These are phyloP conservation scores for Rhodotorula sp. DNA, from an alignment of 1,284 basidiomycete species.

Conservation along the genomic window DNA sequence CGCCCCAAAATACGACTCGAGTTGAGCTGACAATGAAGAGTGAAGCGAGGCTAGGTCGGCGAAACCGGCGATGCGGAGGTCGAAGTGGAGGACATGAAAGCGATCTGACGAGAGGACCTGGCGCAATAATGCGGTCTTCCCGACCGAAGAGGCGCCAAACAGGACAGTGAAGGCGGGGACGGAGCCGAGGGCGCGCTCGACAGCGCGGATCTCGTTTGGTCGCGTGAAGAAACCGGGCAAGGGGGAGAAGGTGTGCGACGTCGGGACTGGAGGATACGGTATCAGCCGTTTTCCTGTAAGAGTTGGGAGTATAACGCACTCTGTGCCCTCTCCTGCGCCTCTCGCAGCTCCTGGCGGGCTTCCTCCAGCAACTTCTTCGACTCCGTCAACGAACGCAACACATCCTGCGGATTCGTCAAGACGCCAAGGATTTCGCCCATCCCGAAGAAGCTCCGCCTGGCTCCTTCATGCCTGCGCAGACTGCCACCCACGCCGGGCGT, in stretches of 20 bases:
- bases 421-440: slow-evolving; percentile 72
- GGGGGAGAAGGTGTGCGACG: slow-evolving; percentile 72
- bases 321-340: slow-evolving; percentile 52
- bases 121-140: slow-evolving; percentile 74
- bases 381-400: slow-evolving; percentile 71
- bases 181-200: slow-evolving; percentile 60
- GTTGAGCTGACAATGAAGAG: slow-evolving; percentile 68
- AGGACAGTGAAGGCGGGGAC: slow-evolving; percentile 63
- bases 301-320: too few relatives aligned
- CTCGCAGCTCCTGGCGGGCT: slow-evolving; percentile 66
- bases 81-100: slow-evolving; percentile 77
- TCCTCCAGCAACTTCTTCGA: slow-evolving; percentile 70
- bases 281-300: too few relatives aligned
- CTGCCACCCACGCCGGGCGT: background rate
- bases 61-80: slow-evolving; percentile 74
- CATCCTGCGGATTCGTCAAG: slow-evolving; percentile 66
- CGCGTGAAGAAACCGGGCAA: slow-evolving; percentile 70
- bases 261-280: slow-evolving; percentile 38
- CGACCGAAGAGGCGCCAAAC: slow-evolving; percentile 71
- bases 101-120: slow-evolving; percentile 64
- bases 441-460: slow-evolving; percentile 59
- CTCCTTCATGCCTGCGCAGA: background rate
- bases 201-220: slow-evolving; percentile 61
- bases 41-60: slow-evolving; percentile 73
- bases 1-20: slow-evolving; percentile 69